These are phyloP conservation scores for Psilocybe mexicana DNA, from an alignment of 1,284 basidiomycete species.

Conservation along the genomic window DNA sequence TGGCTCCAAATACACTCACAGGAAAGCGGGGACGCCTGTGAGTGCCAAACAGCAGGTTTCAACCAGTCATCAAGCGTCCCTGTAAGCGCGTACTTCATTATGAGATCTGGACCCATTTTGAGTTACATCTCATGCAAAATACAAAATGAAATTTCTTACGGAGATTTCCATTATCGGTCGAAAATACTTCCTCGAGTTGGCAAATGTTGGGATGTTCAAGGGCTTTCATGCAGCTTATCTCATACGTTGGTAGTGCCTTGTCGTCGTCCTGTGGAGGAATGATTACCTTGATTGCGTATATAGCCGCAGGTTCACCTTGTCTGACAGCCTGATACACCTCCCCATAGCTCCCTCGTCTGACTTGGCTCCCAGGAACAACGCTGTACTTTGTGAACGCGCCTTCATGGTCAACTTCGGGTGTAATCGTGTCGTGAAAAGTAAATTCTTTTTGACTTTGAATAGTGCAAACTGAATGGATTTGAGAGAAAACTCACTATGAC, in stretches of 20 bases:
- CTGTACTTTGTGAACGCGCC: no score
- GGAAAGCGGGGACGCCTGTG: background rate
- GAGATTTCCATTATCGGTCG: background rate
- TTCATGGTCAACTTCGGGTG: no score
- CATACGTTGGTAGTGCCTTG: background rate
- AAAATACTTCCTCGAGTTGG: background rate
- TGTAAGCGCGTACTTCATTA: background rate
- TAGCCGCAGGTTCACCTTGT: background rate
- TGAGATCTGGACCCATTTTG: background rate
- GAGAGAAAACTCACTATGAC: no score
- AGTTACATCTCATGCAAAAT: background rate
- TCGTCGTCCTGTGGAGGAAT: background rate
- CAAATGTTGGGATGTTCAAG: background rate
- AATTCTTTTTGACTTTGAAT: no score
- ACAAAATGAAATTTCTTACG: background rate
- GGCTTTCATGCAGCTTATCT: background rate
- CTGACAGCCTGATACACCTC: no score
- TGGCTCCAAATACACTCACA: background rate
- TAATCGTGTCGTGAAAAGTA: no score
- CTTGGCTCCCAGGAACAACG: no score
- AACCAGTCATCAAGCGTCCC: background rate
- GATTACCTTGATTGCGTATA: background rate
- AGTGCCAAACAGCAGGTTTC: background rate
- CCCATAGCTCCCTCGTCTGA: no score
- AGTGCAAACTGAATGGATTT: no score